Evolutionary conservation across 2,329 filamentous ascomycete species (phyloP), one percentile per base, ranked within the genome.

Genomic region (Pseudogymnoascus sp.): DNA sequence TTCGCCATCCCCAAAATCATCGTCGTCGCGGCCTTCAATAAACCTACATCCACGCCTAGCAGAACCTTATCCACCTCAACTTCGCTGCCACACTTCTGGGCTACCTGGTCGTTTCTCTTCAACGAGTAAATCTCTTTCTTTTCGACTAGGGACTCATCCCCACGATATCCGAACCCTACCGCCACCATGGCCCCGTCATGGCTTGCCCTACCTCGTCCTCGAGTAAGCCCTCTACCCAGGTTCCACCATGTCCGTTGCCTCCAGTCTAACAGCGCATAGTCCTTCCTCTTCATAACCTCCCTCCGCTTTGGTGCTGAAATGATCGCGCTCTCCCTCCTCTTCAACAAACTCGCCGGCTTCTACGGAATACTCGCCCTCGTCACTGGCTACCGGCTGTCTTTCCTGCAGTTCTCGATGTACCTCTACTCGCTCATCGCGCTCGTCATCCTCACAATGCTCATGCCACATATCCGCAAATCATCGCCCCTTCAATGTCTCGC

Each of bases 301-400:
- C 86, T 97, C 62, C 89, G 91, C 70, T 93, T 90, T 35, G 93
- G 91, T 68, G 88, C 90, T 56, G 91, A 95, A 70, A 83, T 97
- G 71, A 91, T 96, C 71, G 87, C 89, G 4, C 82, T 95, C 66
- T 87, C 89, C 10, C 84, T 96, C 67, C 82, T 96, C 62, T 88
- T 97, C 78, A 97, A 97, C 82, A 96, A 96, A 77, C 85, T 93
- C 68, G 93, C 91, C 60, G 93, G 92, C 64, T 81, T 96, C 69
- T 97, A 96, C 76, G 93, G 93, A 68, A 82, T 97, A 46, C 87
- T 97, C 69, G 92, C 93, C 64, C 84, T 96, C 69, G 81, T 96
- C 67, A 96, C 93, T 24, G 93, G 93, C 73, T 92, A 90, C 76
- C 81, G 88, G 69, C 85, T 96, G 66, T 93, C 91, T 62, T 82